phyloP scores from a whole-genome alignment of 768 basidiomycete species.

The Nidularia pulvinata region DNA sequence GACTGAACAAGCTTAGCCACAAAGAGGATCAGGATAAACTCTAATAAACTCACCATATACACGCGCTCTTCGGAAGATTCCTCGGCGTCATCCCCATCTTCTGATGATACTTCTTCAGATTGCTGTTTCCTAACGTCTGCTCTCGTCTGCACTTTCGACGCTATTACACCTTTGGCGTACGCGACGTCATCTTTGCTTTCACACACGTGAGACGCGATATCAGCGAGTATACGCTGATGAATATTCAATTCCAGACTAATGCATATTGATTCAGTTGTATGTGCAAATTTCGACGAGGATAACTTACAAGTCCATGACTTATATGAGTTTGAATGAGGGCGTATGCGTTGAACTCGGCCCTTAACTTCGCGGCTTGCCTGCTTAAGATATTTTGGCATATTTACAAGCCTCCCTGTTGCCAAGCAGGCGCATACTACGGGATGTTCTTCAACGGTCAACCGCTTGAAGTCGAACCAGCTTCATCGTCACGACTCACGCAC shows the following conservation, averaged over 20 bases:
- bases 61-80: conserved; percentile 29
- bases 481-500: too few species aligned
- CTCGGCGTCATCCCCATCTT: conserved; percentile 15
- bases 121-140: conserved; percentile 4
- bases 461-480: too few species aligned
- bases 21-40: neutral
- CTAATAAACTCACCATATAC: conserved; percentile 51
- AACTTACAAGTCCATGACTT: conserved; percentile 50
- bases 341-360: too few species aligned
- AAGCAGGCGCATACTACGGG: too few species aligned
- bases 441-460: too few species aligned
- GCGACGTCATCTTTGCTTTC: conserved; percentile 43
- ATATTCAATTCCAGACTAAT: conserved; percentile 77
- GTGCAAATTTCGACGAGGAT: neutral
- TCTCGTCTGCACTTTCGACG: conserved; percentile 55
- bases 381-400: too few species aligned
- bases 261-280: conserved; percentile 2
- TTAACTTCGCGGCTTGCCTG: too few species aligned
- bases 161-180: conserved; percentile 55
- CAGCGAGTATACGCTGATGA: conserved; percentile 72
- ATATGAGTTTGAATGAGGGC: neutral
- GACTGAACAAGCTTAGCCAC: conserved; percentile 36
- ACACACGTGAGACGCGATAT: conserved; percentile 63
- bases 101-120: conserved; percentile 7
- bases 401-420: too few species aligned